Evolutionary conservation across 192 early-diverging fungal genomes (phyloP).

Genomic region (Helicostylum pulchrum): DNA sequence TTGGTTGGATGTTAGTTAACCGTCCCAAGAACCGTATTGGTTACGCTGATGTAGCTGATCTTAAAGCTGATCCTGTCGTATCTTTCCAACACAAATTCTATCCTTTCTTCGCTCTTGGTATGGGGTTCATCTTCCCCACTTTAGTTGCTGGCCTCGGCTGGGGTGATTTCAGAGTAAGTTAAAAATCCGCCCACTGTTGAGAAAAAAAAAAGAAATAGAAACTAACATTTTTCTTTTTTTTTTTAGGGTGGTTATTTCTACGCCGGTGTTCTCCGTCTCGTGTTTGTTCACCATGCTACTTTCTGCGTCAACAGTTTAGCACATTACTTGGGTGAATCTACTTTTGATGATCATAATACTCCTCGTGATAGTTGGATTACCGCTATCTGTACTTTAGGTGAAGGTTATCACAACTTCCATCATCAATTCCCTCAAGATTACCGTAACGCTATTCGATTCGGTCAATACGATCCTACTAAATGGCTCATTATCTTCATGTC

Average conservation of each 20-base stretch:
- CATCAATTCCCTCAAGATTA: conserved; percentile 87
- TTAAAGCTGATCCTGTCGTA: conserved; percentile 69
- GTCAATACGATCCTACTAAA: conserved; percentile 84
- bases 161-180: conserved; percentile 65
- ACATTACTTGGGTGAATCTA: conserved; percentile 68
- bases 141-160: conserved; percentile 81
- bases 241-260: conserved; percentile 73
- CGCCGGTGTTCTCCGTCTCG: conserved; percentile 69
- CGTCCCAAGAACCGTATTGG: conserved; percentile 71
- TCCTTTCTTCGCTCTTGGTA: conserved; percentile 60
- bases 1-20: conserved; percentile 85
- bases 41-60: conserved; percentile 78
- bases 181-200: not conserved
- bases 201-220: no score
- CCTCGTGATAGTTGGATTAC: conserved; percentile 82
- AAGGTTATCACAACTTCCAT: conserved; percentile 88
- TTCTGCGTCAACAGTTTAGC: conserved; percentile 87
- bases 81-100: conserved; percentile 80
- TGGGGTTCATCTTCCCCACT: conserved; percentile 80
- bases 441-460: conserved; percentile 74
- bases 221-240: conserved; percentile 10
- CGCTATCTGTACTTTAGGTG: conserved; percentile 74
- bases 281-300: conserved; percentile 82
- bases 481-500: conserved; percentile 69
- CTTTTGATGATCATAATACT: conserved; percentile 80